phyloP scores from a whole-genome alignment of 129 eudicot species.

The Ambrosia artemisiifolia region DNA sequence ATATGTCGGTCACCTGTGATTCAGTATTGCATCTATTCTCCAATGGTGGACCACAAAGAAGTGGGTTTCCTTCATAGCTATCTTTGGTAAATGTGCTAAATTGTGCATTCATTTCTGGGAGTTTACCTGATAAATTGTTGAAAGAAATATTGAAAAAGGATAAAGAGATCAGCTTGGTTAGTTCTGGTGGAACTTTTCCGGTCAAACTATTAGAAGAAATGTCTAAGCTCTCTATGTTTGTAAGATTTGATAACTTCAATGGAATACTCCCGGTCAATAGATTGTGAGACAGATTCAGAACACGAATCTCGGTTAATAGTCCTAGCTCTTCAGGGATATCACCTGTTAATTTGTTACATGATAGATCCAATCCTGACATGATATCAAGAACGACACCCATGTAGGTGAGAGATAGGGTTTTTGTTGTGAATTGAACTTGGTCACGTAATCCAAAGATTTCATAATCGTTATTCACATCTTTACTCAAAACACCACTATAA shows the following conservation, averaged over 20 bases:
- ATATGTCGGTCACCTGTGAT: no score
- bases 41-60: neutral
- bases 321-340: conserved; percentile 28
- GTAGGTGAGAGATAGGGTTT: conserved; percentile 9
- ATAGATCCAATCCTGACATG: neutral
- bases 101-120: neutral
- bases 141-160: neutral
- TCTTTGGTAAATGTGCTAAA: neutral
- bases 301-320: neutral
- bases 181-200: conserved; percentile 10
- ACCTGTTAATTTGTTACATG: conserved; percentile 20
- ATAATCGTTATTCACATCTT: no score
- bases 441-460: neutral
- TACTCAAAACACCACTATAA: no score
- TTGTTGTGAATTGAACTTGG: conserved; percentile 24
- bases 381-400: conserved; percentile 26
- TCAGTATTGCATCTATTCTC: neutral
- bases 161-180: neutral
- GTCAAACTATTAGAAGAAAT: conserved; percentile 1
- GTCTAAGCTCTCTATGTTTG: neutral
- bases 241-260: conserved; percentile 5
- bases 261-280: conserved; percentile 16
- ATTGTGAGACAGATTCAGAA: conserved; percentile 34
- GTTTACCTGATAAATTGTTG: neutral
- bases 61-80: neutral